Percentiles rank a stretch among this genome's conserved stretches.
Conservation (phyloP, 306 rosid genomes). For the Cicer chorassanicum region DNA sequence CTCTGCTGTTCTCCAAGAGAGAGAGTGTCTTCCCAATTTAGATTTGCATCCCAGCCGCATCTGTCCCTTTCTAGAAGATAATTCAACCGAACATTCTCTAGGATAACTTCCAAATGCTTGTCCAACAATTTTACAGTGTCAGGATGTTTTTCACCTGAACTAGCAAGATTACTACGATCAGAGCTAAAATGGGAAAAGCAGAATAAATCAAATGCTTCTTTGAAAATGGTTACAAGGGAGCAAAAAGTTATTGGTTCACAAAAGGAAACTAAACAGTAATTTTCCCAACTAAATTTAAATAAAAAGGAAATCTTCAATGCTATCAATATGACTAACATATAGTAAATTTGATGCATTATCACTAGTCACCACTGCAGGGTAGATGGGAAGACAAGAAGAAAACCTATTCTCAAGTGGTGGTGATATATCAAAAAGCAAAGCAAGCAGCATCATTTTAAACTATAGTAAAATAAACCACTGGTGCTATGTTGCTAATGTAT, state of each 20-base stretch:
- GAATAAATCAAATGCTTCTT: constrained; percentile 13
- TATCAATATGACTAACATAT: constrained; percentile 28
- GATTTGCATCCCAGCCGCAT: constrained; percentile 86
- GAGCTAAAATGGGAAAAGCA: constrained; percentile 14
- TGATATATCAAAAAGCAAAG: constrained; percentile 37
- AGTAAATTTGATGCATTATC: constrained; percentile 28
- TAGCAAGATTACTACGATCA: constrained; percentile 45
- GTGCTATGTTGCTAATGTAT: constrained; percentile 24
- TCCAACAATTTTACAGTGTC: constrained; percentile 61
- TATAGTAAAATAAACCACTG: constrained; percentile 36
- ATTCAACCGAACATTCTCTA: constrained; percentile 84
- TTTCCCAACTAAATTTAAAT: constrained; percentile 20
- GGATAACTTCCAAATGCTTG: constrained; percentile 66
- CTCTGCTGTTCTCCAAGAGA: constrained; percentile 99
- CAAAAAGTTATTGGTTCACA: constrained; percentile 4
- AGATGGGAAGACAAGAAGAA: constrained; percentile 29
- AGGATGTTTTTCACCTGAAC: constrained; percentile 58
- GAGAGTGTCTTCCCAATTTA: constrained; percentile 91
- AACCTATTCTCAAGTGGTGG: constrained; percentile 22
- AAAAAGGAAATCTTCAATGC: constrained; percentile 35
- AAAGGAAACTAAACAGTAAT: constrained; percentile 20
- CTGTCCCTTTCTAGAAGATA: constrained; percentile 90
- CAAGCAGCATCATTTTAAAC: constrained; percentile 21
- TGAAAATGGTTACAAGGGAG: constrained; percentile 37
- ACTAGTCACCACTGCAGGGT: constrained; percentile 11